Evolutionary conservation across 2,329 filamentous ascomycete species (phyloP).

Genomic region (Cladorrhinum sp.): DNA sequence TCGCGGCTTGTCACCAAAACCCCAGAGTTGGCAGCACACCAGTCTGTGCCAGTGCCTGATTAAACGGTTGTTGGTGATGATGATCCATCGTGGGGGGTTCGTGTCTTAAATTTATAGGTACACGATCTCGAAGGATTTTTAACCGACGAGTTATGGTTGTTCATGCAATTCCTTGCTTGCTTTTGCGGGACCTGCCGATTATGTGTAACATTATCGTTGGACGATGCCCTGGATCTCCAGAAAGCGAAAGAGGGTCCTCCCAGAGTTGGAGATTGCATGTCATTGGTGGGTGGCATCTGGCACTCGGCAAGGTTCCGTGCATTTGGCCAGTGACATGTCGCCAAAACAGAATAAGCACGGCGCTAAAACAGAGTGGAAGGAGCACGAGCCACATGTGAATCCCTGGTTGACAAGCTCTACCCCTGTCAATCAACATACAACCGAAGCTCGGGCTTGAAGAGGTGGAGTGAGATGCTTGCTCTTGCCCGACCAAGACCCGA

Average conservation of each 20-base stretch:
- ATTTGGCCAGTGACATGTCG: slow-evolving; percentile 9
- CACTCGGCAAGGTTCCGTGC: slow-evolving; percentile 10
- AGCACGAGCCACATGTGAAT: slow-evolving; percentile 19
- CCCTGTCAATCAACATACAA: slow-evolving; percentile 14
- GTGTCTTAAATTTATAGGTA: background rate
- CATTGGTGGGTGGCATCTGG: background rate
- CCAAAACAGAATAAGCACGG: slow-evolving; percentile 3
- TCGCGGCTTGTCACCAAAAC: slow-evolving; percentile 18
- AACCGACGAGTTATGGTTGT: background rate
- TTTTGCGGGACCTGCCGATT: background rate
- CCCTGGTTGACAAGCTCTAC: slow-evolving; percentile 15
- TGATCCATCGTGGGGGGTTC: background rate
- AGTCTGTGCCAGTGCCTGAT: background rate
- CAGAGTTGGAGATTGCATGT: no score
- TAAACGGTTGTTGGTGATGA: background rate
- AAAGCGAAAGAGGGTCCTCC: background rate
- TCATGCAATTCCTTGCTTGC: background rate
- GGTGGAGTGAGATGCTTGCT: background rate
- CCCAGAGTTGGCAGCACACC: background rate
- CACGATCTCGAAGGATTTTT: background rate
- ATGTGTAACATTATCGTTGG: slow-evolving; percentile 4
- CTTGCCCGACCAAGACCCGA: slow-evolving; percentile 9
- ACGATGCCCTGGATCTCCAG: background rate
- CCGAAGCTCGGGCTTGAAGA: slow-evolving; percentile 1
- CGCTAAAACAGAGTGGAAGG: slow-evolving; percentile 7